Evolutionary conservation across 495 filamentous ascomycete genomes (phyloP).

Genomic region (Tuber melanosporum): DNA sequence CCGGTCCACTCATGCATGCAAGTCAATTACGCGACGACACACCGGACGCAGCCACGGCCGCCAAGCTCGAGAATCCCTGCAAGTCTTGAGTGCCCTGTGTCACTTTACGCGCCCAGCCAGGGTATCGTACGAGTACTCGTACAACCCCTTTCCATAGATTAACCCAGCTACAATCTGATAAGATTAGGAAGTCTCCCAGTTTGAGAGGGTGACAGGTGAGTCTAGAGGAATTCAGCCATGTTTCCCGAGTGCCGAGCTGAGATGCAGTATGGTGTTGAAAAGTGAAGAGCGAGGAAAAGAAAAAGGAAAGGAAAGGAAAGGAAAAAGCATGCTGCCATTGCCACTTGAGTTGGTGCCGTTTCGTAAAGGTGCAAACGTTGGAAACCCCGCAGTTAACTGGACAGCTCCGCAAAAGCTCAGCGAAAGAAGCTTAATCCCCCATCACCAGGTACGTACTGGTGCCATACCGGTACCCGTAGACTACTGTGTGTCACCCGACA

Average conservation of each 20-base stretch:
- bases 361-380: no score
- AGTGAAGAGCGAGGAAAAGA: no score
- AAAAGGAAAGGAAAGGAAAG: no score
- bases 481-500: no score
- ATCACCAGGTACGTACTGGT: not conserved
- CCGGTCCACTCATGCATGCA: not conserved
- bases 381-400: no score
- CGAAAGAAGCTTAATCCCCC: not conserved
- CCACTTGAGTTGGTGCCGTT: not conserved
- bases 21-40: not conserved
- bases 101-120: slow-evolving; percentile 5
- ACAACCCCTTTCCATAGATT: not conserved
- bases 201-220: no score
- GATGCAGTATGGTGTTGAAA: no score
- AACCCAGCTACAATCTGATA: not conserved
- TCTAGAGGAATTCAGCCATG: no score
- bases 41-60: not conserved
- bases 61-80: not conserved
- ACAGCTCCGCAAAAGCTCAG: not conserved
- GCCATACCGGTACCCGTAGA: no score
- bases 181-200: not conserved
- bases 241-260: no score
- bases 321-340: no score
- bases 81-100: not conserved
- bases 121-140: not conserved